A percentile compares a stretch with the other conserved stretches of the same genome.
phyloP scores from a whole-genome alignment of 2,329 filamentous ascomycete genomes.

The Ophiostoma novo-ulmi region DNA sequence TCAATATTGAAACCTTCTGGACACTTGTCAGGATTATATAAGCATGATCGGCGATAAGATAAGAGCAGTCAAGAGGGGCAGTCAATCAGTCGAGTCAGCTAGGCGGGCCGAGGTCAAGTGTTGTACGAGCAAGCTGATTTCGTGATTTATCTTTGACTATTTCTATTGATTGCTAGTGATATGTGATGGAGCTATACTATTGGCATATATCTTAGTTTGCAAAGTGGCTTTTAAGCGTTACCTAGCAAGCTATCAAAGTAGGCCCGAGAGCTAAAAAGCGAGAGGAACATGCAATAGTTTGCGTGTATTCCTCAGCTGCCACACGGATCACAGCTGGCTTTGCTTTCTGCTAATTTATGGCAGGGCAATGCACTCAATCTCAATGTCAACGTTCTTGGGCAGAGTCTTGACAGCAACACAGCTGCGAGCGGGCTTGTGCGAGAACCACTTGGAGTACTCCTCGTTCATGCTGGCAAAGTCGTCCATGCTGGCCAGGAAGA shows the following conservation, averaged over 20 bases:
- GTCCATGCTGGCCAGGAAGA: constrained; percentile 89
- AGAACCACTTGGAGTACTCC: constrained; percentile 78
- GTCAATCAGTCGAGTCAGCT: constrained; percentile 4
- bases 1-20: neutral
- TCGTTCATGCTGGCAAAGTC: constrained; percentile 84
- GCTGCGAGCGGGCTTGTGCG: constrained; percentile 78
- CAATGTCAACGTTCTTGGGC: constrained; percentile 78
- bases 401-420: constrained; percentile 87
- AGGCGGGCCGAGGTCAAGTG: neutral
- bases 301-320: neutral
- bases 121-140: neutral
- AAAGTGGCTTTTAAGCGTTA: neutral
- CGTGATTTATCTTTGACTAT: neutral
- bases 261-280: neutral
- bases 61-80: constrained; percentile 5
- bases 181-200: neutral
- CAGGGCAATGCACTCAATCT: constrained; percentile 84
- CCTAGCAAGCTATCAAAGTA: neutral
- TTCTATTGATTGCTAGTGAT: neutral
- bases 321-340: neutral
- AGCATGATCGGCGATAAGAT: neutral
- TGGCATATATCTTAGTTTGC: neutral
- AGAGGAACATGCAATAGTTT: neutral
- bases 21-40: constrained; percentile 1
- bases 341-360: constrained; percentile 33